Evolutionary conservation across 257 asterid genomes (phyloP).

Genomic region (Cordia subcordata): DNA sequence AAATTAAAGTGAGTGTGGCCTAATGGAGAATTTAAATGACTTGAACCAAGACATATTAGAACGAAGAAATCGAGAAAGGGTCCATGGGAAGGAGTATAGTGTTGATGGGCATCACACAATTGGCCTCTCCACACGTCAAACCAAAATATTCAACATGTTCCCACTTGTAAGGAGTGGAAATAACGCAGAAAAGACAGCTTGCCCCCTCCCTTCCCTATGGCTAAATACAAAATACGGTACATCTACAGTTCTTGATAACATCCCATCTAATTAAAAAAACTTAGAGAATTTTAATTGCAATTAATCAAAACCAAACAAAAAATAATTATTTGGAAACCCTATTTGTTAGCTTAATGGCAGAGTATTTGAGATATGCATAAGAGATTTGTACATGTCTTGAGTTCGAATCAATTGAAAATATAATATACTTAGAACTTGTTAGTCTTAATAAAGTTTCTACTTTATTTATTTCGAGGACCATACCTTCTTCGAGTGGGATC

Average conservation of each 20-base stretch:
- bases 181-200: conserved; percentile 6
- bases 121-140: conserved; percentile 22
- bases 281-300: conserved; percentile 4
- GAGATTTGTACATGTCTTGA: no score
- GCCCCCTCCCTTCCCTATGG: conserved; percentile 31
- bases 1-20: no score
- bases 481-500: no score
- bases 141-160: conserved; percentile 29
- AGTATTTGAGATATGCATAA: no score
- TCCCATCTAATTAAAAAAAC: conserved; percentile 7
- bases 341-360: no score
- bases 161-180: conserved; percentile 39
- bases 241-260: conserved; percentile 8
- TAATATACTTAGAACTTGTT: no score
- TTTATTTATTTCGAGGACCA: no score
- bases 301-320: conserved; percentile 1
- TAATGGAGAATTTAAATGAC: neutral
- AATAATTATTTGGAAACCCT: neutral
- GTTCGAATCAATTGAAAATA: no score
- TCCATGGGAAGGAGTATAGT: neutral
- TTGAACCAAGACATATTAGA: conserved; percentile 1
- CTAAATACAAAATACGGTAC: conserved; percentile 29
- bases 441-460: no score
- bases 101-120: neutral
- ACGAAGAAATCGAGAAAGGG: neutral